Conservation (phyloP, 1,284 basidiomycete genomes). For the Irpex rosettiformis region DNA sequence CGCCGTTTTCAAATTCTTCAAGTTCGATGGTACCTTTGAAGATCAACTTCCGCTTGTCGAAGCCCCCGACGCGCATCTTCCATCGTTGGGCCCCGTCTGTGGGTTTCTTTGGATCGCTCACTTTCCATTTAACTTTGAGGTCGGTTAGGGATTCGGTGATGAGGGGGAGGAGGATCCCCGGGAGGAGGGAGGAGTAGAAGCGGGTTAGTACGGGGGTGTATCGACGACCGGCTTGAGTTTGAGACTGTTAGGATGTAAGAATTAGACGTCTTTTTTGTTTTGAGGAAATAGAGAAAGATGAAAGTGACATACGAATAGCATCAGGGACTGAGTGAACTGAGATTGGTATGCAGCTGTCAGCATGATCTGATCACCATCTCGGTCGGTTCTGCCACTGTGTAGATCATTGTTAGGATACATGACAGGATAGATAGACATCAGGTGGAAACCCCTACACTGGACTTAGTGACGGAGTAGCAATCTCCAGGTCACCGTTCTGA, state of each 20-base stretch:
- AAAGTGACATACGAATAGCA: constrained; percentile 49
- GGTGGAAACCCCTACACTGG: constrained; percentile 13
- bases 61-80: constrained; percentile 60
- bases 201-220: constrained; percentile 74
- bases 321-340: constrained; percentile 60
- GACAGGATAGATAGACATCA: not conserved
- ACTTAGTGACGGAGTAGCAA: constrained; percentile 54
- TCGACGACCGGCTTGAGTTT: constrained; percentile 65
- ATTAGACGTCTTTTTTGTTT: not conserved
- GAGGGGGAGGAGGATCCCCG: constrained; percentile 46
- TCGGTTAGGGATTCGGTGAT: constrained; percentile 47
- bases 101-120: constrained; percentile 22
- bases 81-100: constrained; percentile 19
- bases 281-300: not conserved
- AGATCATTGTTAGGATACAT: constrained; percentile 6
- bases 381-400: constrained; percentile 29
- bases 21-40: constrained; percentile 72
- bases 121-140: constrained; percentile 51
- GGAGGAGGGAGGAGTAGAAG: constrained; percentile 63
- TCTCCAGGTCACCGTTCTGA: constrained; percentile 63
- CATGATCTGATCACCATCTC: constrained; percentile 59
- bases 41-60: constrained; percentile 53
- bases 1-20: constrained; percentile 49
- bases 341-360: constrained; percentile 38
- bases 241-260: constrained; percentile 45